A percentile compares a stretch with the other conserved stretches of the same genome.
These are phyloP conservation scores for Chamaecyparis obtusa DNA, from an alignment of 75 land plant genomes.

Conservation along the genomic window DNA sequence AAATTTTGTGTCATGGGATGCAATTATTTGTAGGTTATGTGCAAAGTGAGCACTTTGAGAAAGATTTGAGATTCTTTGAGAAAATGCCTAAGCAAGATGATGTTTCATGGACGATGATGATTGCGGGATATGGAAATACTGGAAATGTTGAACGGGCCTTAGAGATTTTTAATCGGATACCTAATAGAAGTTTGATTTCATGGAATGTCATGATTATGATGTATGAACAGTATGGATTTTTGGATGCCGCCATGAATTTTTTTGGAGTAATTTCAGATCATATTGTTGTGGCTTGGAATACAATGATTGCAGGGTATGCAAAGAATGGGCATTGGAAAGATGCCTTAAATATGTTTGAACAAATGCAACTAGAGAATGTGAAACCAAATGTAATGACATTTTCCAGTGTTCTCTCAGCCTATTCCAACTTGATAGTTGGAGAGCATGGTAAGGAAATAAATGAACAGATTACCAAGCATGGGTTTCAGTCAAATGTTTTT, in stretches of 20 bases:
- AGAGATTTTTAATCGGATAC: constrained; percentile 22
- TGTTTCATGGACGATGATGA: too few relatives aligned
- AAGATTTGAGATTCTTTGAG: constrained; percentile 28
- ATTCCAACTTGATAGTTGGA: neutral
- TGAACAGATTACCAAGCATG: too few relatives aligned
- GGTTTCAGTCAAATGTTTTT: too few relatives aligned
- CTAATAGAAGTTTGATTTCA: constrained; percentile 17
- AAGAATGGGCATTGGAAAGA: neutral
- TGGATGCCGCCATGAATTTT: constrained; percentile 23
- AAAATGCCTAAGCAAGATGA: constrained; percentile 3
- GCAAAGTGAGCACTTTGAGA: constrained; percentile 28
- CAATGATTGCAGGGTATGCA: neutral
- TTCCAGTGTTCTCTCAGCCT: neutral
- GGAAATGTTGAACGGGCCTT: constrained; percentile 24
- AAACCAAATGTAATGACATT: neutral
- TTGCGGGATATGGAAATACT: too few relatives aligned
- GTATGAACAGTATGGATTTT: constrained; percentile 24
- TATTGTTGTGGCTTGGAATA: neutral
- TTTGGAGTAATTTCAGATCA: neutral
- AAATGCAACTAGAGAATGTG: neutral
- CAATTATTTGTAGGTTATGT: constrained; percentile 43
- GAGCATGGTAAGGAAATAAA: too few relatives aligned
- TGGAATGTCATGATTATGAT: constrained; percentile 8
- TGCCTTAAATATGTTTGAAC: neutral
- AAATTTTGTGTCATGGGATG: too few relatives aligned